Conservation (phyloP, 495 filamentous ascomycete genomes). For the Penicillium tannophilum region DNA sequence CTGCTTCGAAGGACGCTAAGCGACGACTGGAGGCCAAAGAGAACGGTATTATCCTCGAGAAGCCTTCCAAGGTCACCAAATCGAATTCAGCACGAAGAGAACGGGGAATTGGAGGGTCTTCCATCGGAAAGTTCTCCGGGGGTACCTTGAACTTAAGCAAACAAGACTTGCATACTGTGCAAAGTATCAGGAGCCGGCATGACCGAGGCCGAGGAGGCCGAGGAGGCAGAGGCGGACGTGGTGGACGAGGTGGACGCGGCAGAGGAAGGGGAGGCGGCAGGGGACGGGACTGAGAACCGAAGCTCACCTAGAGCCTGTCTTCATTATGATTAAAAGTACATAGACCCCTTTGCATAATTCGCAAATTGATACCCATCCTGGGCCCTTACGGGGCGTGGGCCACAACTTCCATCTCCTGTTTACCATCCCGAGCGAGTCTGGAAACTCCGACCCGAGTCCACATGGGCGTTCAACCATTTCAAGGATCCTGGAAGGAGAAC, state of each 20-base stretch:
- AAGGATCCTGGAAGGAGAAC: too few relatives aligned
- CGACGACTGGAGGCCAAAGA: slow-evolving; percentile 79
- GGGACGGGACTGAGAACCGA: slow-evolving; percentile 9
- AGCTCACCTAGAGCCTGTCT: neutral
- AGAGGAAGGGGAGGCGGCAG: slow-evolving; percentile 18
- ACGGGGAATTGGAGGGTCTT: slow-evolving; percentile 70
- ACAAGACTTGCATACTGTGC: slow-evolving; percentile 70
- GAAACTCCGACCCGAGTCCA: slow-evolving; percentile 51
- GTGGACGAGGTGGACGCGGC: slow-evolving; percentile 15
- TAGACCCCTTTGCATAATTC: slow-evolving; percentile 5
- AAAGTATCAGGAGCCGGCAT: slow-evolving; percentile 44
- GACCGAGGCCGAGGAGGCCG: slow-evolving; percentile 29
- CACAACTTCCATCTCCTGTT: slow-evolving; percentile 57
- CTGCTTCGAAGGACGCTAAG: slow-evolving; percentile 63
- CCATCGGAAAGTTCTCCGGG: slow-evolving; percentile 76
- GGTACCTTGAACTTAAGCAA: slow-evolving; percentile 79
- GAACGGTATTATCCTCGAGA: slow-evolving; percentile 89
- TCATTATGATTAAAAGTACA: neutral
- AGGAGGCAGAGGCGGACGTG: slow-evolving; percentile 28
- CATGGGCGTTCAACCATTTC: slow-evolving; percentile 31
- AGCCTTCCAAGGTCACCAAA: slow-evolving; percentile 49
- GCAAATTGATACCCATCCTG: slow-evolving; percentile 5
- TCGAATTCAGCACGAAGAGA: slow-evolving; percentile 54
- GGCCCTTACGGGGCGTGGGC: slow-evolving; percentile 34
- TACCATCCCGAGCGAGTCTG: slow-evolving; percentile 38